Base-by-base conservation (phyloP, 2,329 filamentous ascomycete genomes). In the Rhytidhysteron rufulum region DNA sequence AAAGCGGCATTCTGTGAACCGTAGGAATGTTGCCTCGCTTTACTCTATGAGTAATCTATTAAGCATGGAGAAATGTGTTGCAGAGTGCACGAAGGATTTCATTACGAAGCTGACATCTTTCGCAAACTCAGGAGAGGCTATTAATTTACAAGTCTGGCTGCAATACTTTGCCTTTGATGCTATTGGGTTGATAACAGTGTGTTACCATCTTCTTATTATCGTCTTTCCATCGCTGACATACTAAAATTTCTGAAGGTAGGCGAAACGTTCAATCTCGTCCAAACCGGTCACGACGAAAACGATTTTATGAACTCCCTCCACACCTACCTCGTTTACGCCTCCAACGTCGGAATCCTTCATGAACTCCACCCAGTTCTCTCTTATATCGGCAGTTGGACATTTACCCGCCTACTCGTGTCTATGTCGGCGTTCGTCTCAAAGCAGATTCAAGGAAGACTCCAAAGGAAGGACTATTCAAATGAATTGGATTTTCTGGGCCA, bases 141-240 rank as follows among this genome's bases (percentile, higher is more conserved):
- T 77, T 3, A 62, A 78, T 43, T 45, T 74, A 30, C 50, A 51
- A 4, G 58, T 67, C 34, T 72, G 67, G 65, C 54, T 74, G 20
- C 71, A 74, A 44, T 74, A 61, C 44, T 75, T 69, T 40, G 71
- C 70, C 0, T 73, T 74, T 31, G 71, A 77, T 36, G 72, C 77
- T 1, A 75, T 79, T 21, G 73, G 73, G 0, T 65, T 71, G 27
- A 73, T 79, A 15, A 75, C 71, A 0, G 69, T 69, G 30, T 57
- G 59, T n/a, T n/a, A n/a, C 57, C 29, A 31, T 31, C 21, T 39
- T 18, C 27, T 32, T n/a, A n/a, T n/a, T n/a, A n/a, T n/a, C n/a
- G n/a, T n/a, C n/a, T n/a, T n/a, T n/a, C n/a, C n/a, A n/a, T n/a
- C n/a, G 9, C 15, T 15, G 8, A 15, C 40, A 40, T 41, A 32